phyloP scores from a whole-genome alignment of 106 monocot genomes.

The Cymbidium sinense region DNA sequence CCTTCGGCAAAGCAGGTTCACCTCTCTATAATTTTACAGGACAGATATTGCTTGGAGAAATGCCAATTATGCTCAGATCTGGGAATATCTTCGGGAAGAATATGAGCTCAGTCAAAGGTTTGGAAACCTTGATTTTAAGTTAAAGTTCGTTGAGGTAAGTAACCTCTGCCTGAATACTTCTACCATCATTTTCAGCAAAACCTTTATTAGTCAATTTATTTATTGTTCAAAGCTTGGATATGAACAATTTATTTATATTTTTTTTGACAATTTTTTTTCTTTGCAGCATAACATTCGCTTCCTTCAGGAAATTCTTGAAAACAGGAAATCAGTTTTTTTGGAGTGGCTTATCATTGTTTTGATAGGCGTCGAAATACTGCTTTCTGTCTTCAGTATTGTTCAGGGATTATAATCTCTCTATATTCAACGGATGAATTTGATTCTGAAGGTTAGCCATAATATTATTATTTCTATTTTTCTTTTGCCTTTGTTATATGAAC shows the following conservation, averaged over 20 bases:
- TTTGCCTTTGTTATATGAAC: too few relatives aligned
- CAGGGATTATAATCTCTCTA: conserved; percentile 18
- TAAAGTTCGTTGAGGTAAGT: conserved; percentile 96
- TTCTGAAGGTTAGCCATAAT: background rate
- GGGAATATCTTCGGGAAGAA: conserved; percentile 96
- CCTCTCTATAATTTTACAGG: conserved; percentile 20
- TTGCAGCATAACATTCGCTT: conserved; percentile 93
- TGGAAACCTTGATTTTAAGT: conserved; percentile 92
- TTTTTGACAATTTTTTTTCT: conserved; percentile 4
- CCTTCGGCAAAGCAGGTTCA: background rate
- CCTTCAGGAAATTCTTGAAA: conserved; percentile 92
- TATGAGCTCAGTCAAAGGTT: conserved; percentile 94
- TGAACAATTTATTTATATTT: background rate
- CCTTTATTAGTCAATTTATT: background rate
- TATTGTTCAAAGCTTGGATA: background rate
- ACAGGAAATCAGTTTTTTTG: conserved; percentile 79
- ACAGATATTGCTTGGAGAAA: conserved; percentile 99
- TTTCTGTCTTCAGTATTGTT: conserved; percentile 76
- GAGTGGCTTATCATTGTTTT: conserved; percentile 94
- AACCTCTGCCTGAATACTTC: background rate
- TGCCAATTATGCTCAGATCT: conserved; percentile 97
- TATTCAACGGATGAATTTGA: background rate
- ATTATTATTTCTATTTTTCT: too few relatives aligned
- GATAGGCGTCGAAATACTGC: conserved; percentile 85
- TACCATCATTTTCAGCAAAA: background rate